Evolutionary conservation across 2,329 filamentous ascomycete species (phyloP).

Genomic region (Zasmidium citrigriseum): DNA sequence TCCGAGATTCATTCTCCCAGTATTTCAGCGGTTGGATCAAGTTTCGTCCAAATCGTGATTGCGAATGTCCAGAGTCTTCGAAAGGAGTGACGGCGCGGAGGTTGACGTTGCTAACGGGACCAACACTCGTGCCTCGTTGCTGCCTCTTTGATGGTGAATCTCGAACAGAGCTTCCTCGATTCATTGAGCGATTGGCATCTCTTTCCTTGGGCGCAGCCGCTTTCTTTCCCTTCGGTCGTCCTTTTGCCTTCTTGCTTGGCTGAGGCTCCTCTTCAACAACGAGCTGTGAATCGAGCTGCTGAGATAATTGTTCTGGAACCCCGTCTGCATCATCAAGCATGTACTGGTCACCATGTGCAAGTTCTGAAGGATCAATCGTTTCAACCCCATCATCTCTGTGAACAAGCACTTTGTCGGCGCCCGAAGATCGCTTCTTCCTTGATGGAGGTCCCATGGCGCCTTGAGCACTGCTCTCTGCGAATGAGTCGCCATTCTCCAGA

Average conservation of each 20-base stretch:
- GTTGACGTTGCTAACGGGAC: constrained; percentile 37
- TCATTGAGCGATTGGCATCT: constrained; percentile 25
- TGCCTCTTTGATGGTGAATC: constrained; percentile 21
- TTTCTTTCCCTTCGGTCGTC: constrained; percentile 19
- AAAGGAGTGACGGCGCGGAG: constrained; percentile 41
- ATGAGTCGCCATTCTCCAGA: constrained; percentile 13
- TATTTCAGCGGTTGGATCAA: constrained; percentile 78
- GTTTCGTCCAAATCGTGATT: constrained; percentile 74
- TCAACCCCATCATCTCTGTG: constrained; percentile 16
- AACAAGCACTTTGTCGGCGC: constrained; percentile 8
- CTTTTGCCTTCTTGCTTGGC: constrained; percentile 15
- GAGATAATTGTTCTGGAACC: constrained; percentile 11
- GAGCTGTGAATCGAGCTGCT: constrained; percentile 21
- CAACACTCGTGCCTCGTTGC: constrained; percentile 25
- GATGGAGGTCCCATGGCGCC: constrained; percentile 9
- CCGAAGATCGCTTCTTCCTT: constrained; percentile 23
- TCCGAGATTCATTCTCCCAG: constrained; percentile 81
- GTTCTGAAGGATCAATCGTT: constrained; percentile 12
- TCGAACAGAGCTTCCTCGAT: constrained; percentile 21
- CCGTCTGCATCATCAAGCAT: constrained; percentile 14
- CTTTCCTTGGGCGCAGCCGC: constrained; percentile 21
- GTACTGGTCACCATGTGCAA: constrained; percentile 16
- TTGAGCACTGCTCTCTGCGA: constrained; percentile 10
- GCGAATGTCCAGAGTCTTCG: constrained; percentile 57
- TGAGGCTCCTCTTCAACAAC: constrained; percentile 12